Evolutionary conservation across 2,329 filamentous ascomycete genomes (phyloP).

Genomic region (Fusarium hainanense): DNA sequence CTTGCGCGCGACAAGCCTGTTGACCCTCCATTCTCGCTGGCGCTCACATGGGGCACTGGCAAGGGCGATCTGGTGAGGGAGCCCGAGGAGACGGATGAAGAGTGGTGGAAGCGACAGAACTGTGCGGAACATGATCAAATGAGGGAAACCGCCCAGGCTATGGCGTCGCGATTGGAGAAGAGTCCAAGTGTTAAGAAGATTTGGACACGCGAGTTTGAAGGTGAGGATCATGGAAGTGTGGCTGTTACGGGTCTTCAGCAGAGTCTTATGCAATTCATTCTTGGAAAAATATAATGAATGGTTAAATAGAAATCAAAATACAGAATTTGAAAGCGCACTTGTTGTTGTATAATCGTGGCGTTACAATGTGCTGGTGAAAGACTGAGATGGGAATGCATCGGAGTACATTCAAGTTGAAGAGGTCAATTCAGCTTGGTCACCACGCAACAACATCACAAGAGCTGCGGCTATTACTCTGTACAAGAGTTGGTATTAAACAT

Average conservation of each 20-base stretch:
- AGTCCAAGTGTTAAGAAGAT: conserved; percentile 35
- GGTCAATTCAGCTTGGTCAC: not conserved
- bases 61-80: conserved; percentile 48
- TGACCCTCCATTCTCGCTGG: conserved; percentile 47
- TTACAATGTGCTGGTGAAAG: no score
- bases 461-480: not conserved
- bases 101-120: conserved; percentile 46
- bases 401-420: not conserved
- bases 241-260: conserved; percentile 39
- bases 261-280: conserved; percentile 39
- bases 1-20: conserved; percentile 16
- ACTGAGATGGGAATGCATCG: not conserved
- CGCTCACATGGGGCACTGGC: conserved; percentile 48
- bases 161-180: conserved; percentile 35
- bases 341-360: no score
- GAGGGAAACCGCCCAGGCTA: conserved; percentile 24
- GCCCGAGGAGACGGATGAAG: conserved; percentile 46
- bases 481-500: not conserved
- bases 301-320: not conserved
- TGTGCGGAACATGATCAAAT: conserved; percentile 44
- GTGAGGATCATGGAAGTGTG: conserved; percentile 45
- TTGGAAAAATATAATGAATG: conserved; percentile 16
- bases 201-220: conserved; percentile 41
- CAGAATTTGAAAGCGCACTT: not conserved
- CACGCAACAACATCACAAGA: not conserved